These are phyloP conservation scores for Eucalyptus erythrocorys DNA, from an alignment of 345 rosid species.

Conservation along the genomic window DNA sequence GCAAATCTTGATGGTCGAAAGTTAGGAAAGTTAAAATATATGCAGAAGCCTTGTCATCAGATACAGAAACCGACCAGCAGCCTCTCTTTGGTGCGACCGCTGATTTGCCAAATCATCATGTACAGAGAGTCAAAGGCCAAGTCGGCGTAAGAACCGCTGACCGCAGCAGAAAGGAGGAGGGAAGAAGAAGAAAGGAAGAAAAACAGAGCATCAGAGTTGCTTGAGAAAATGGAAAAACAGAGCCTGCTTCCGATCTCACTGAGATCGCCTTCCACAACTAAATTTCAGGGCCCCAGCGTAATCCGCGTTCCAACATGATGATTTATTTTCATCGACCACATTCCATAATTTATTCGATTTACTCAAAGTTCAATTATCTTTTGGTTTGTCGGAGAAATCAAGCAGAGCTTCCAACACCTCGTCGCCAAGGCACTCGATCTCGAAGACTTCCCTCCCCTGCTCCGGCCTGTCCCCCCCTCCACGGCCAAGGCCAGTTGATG, in stretches of 20 bases:
- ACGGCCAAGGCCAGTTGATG: background rate
- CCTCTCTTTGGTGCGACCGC: background rate
- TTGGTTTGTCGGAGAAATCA: slow-evolving; percentile 9
- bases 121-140: background rate
- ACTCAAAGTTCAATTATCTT: background rate
- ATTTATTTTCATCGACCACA: background rate
- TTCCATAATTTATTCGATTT: background rate
- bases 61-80: background rate
- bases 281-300: background rate
- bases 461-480: background rate
- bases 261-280: background rate
- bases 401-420: slow-evolving; percentile 48
- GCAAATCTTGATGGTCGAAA: background rate
- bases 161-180: background rate
- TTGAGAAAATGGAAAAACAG: background rate
- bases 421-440: slow-evolving; percentile 46
- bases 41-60: background rate
- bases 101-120: background rate
- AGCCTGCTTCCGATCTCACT: background rate
- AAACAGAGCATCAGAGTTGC: background rate
- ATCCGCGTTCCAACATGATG: background rate
- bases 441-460: slow-evolving; percentile 20
- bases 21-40: background rate
- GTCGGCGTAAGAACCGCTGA: background rate
- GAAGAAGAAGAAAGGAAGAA: background rate